Conservation (phyloP, 345 rosid genomes). For the Acer negundo region DNA sequence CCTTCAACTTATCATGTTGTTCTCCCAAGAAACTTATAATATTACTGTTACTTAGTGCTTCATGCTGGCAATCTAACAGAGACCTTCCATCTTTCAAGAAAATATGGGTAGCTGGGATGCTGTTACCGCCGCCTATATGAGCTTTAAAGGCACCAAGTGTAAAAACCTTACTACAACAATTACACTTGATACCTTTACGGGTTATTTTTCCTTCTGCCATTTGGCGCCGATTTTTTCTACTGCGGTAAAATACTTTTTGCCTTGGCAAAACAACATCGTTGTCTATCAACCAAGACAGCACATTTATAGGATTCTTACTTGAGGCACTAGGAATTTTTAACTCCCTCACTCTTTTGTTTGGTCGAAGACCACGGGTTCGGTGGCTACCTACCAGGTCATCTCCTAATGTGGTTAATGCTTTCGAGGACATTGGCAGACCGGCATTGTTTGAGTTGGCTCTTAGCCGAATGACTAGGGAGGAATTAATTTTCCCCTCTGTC, state of each 20-base stretch:
- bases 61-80: constrained; percentile 59
- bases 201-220: constrained; percentile 57
- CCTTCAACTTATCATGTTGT: constrained; percentile 27
- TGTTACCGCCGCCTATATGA: constrained; percentile 49
- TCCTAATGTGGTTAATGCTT: constrained; percentile 1
- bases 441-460: constrained; percentile 20
- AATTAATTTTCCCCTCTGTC: constrained; percentile 30
- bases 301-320: constrained; percentile 47
- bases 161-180: constrained; percentile 57
- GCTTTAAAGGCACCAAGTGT: constrained; percentile 49
- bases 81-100: constrained; percentile 80
- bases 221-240: constrained; percentile 27
- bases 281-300: constrained; percentile 77
- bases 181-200: constrained; percentile 70
- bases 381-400: constrained; percentile 14
- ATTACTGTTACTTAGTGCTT: constrained; percentile 32
- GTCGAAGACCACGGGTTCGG: constrained; percentile 31
- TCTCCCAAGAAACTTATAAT: constrained; percentile 26
- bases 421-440: constrained; percentile 11
- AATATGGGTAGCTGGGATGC: constrained; percentile 55
- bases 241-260: constrained; percentile 49
- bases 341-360: constrained; percentile 56
- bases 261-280: constrained; percentile 59
- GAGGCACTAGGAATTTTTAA: constrained; percentile 34
- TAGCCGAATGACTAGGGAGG: constrained; percentile 12